phyloP scores from a whole-genome alignment of 352 stramenopile genomes.

The Phytophthora colocasiae region DNA sequence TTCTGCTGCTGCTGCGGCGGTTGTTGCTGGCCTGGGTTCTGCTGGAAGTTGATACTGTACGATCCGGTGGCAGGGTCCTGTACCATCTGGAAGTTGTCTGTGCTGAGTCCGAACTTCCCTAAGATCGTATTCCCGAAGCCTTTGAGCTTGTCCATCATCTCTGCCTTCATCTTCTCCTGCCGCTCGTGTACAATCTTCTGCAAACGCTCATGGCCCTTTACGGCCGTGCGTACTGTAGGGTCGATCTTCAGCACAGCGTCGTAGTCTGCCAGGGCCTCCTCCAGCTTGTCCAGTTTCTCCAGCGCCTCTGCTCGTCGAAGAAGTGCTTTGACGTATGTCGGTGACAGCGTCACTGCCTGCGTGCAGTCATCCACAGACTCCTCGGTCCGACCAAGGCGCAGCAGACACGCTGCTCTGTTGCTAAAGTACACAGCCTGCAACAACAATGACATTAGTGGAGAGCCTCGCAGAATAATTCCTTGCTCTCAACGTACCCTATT shows the following conservation, averaged over 20 bases:
- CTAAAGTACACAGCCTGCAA: slow-evolving; percentile 85
- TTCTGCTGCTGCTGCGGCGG: slow-evolving; percentile 21
- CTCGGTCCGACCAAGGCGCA: slow-evolving; percentile 74
- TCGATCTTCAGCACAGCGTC: slow-evolving; percentile 95
- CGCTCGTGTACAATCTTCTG: slow-evolving; percentile 93
- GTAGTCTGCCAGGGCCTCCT: slow-evolving; percentile 93
- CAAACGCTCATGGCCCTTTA: slow-evolving; percentile 75
- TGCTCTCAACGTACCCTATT: slow-evolving; percentile 52
- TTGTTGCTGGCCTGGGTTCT: slow-evolving; percentile 49
- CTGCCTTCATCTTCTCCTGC: slow-evolving; percentile 98
- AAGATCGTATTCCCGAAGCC: slow-evolving; percentile 99
- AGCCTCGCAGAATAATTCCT: background rate
- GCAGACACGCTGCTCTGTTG: slow-evolving; percentile 83
- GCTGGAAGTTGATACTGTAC: slow-evolving; percentile 97
- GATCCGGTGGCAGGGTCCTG: slow-evolving; percentile 97
- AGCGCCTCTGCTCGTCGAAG: slow-evolving; percentile 92
- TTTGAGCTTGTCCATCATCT: slow-evolving; percentile 98
- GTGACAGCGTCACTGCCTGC: slow-evolving; percentile 94
- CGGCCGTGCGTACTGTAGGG: slow-evolving; percentile 65
- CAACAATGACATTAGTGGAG: slow-evolving; percentile 1
- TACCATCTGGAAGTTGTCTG: slow-evolving; percentile 99
- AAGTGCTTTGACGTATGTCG: slow-evolving; percentile 96
- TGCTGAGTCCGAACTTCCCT: slow-evolving; percentile 98
- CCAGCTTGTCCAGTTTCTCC: slow-evolving; percentile 94
- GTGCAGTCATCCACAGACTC: slow-evolving; percentile 96